Percentiles rank a stretch among this genome's conserved stretches.
phyloP scores from a whole-genome alignment of 345 rosid genomes.

The Alliaria petiolata region DNA sequence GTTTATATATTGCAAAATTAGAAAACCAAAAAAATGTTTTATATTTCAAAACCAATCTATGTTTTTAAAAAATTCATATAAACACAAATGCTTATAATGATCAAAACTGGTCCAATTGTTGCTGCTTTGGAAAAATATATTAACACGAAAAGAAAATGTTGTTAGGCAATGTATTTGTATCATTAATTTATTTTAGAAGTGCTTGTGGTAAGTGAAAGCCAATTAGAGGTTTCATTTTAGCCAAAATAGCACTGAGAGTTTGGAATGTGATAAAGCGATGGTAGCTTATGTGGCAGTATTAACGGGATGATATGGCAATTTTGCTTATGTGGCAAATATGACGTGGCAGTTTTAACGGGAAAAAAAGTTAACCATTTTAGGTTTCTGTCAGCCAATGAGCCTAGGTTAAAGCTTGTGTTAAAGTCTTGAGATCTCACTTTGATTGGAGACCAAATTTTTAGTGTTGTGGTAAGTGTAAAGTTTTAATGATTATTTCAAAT shows the following conservation, averaged over 20 bases:
- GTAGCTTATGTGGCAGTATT: neutral
- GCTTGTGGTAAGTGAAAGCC: conserved; percentile 21
- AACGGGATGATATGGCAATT: neutral
- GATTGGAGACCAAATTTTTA: conserved; percentile 5
- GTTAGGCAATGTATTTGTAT: conserved; percentile 13
- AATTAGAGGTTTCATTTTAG: neutral
- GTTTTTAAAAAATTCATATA: neutral
- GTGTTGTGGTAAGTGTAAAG: neutral
- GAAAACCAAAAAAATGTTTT: neutral
- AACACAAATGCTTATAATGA: neutral
- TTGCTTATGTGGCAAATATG: neutral
- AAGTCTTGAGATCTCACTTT: conserved; percentile 1
- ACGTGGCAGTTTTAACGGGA: no score
- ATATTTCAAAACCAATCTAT: neutral
- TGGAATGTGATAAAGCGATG: neutral
- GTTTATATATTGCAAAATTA: neutral
- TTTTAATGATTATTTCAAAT: neutral
- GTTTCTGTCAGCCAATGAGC: neutral
- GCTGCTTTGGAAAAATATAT: neutral
- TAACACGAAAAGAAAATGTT: neutral
- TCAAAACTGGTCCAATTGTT: no score
- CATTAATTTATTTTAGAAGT: neutral
- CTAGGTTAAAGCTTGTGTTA: conserved; percentile 6
- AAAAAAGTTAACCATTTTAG: no score
- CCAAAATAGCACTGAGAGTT: neutral